Evolutionary conservation across 164 flowering plant genomes (phyloP).

Genomic region (Berberis thunbergii): DNA sequence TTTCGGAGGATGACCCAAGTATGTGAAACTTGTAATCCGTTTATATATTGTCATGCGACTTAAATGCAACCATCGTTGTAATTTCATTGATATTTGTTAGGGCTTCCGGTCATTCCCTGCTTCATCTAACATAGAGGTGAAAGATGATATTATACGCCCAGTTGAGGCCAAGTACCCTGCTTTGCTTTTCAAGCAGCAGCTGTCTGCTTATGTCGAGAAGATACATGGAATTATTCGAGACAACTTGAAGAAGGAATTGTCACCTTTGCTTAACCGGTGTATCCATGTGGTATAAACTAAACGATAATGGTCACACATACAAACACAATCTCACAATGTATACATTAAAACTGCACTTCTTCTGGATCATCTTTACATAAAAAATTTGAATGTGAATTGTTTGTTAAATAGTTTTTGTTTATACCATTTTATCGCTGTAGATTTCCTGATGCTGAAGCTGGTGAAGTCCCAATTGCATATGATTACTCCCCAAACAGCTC

Average conservation of each 20-base stretch:
- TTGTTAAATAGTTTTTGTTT: neutral
- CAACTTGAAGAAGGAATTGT: constrained; percentile 81
- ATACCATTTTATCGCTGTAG: constrained; percentile 19
- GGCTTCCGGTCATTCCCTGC: constrained; percentile 96
- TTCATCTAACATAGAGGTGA: constrained; percentile 48
- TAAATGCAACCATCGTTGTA: neutral
- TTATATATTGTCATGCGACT: neutral
- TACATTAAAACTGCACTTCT: no score
- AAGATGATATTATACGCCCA: constrained; percentile 60
- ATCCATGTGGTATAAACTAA: constrained; percentile 51
- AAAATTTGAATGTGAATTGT: no score
- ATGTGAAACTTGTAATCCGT: constrained; percentile 1
- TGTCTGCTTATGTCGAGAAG: constrained; percentile 98
- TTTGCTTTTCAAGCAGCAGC: constrained; percentile 95
- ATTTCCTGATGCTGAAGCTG: constrained; percentile 77
- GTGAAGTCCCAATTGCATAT: constrained; percentile 78
- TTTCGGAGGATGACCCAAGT: constrained; percentile 84
- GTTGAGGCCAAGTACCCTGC: constrained; percentile 99
- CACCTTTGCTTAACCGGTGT: constrained; percentile 65
- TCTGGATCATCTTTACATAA: no score
- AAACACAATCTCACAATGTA: no score
- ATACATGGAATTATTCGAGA: constrained; percentile 93
- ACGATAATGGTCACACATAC: no score
- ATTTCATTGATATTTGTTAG: constrained; percentile 27
- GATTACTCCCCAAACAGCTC: constrained; percentile 60